These are phyloP conservation scores for Hypoxylon sp. DNA, from an alignment of 2,329 filamentous ascomycete genomes.

Conservation along the genomic window DNA sequence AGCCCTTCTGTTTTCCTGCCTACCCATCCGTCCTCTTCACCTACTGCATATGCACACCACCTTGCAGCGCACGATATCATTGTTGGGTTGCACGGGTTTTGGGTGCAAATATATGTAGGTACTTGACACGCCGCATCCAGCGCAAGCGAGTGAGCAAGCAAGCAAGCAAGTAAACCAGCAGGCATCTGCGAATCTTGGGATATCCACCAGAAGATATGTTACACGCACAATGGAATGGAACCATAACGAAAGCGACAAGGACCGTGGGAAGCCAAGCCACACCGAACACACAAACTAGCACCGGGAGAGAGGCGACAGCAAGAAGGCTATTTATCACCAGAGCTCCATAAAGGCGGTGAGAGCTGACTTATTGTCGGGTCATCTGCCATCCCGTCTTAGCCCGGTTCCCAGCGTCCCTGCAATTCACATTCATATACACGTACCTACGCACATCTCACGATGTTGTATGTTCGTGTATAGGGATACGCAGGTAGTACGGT, in stretches of 20 bases:
- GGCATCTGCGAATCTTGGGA: background rate
- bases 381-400: conserved; percentile 7
- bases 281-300: conserved; percentile 1
- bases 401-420: background rate
- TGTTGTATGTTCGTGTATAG: background rate
- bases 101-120: conserved; percentile 27
- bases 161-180: conserved; percentile 19
- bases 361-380: conserved; percentile 12
- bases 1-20: conserved; percentile 17
- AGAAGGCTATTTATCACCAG: conserved; percentile 2
- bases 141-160: conserved; percentile 26
- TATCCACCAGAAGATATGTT: conserved; percentile 4
- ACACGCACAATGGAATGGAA: conserved; percentile 3
- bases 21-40: background rate
- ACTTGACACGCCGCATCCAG: conserved; percentile 28
- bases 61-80: conserved; percentile 33
- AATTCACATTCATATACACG: background rate
- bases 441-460: conserved; percentile 12
- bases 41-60: conserved; percentile 36
- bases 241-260: conserved; percentile 2
- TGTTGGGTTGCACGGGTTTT: conserved; percentile 30
- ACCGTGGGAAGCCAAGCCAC: background rate
- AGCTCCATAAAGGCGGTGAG: conserved; percentile 2
- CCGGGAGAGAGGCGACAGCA: background rate
- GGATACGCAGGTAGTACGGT: background rate